phyloP scores from a whole-genome alignment of 169 alveolate species.

The Plasmodium chabaudi region DNA sequence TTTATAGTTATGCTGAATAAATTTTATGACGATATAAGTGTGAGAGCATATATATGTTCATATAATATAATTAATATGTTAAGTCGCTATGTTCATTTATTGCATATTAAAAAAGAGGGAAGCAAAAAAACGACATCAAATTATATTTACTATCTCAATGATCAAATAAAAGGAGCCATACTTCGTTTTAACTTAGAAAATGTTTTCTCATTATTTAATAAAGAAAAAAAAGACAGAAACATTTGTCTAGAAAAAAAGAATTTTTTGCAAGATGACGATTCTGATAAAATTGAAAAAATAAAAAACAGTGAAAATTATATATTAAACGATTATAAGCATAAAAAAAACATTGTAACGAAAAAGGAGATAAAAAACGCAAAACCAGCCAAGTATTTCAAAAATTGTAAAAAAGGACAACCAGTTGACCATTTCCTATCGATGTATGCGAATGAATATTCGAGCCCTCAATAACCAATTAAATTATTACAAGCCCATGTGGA shows the following conservation, averaged over 20 bases:
- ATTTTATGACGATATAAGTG: constrained; percentile 8
- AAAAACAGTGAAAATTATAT: constrained; percentile 13
- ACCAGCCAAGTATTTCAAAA: constrained; percentile 37
- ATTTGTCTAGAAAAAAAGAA: neutral
- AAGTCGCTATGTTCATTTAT: constrained; percentile 3
- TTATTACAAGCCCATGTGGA: neutral
- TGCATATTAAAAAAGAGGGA: neutral
- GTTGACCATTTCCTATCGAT: constrained; percentile 17
- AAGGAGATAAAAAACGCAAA: constrained; percentile 4
- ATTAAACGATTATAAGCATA: constrained; percentile 54
- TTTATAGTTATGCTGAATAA: constrained; percentile 16
- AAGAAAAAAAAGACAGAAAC: neutral
- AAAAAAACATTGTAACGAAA: constrained; percentile 12
- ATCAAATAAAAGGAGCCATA: constrained; percentile 13
- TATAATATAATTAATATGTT: neutral
- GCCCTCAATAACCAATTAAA: too few relatives aligned
- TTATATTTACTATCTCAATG: neutral
- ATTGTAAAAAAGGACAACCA: constrained; percentile 18
- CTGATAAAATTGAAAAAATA: neutral
- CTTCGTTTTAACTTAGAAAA: constrained; percentile 16
- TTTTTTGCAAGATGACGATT: neutral
- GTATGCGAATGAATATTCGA: neutral
- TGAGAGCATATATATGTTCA: constrained; percentile 10
- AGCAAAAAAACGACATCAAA: neutral
- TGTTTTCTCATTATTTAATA: neutral